Evolutionary conservation across 2,329 filamentous ascomycete species (phyloP).

Genomic region (Penicillium olsonii): DNA sequence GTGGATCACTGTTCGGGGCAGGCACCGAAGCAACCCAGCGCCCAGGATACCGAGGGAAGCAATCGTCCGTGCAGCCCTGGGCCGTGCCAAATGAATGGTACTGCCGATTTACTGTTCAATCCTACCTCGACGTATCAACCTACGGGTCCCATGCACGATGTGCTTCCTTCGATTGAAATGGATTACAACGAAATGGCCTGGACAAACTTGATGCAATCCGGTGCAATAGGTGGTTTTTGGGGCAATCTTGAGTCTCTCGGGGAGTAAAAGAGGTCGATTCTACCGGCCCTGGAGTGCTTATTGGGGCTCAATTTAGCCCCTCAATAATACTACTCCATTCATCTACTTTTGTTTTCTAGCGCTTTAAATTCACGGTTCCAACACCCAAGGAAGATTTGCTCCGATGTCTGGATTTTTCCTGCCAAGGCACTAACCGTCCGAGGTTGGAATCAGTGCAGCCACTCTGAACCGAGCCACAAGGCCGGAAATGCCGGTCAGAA

Average conservation of each 20-base stretch:
- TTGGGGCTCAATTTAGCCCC: too few relatives aligned
- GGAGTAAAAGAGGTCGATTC: too few relatives aligned
- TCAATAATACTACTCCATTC: too few relatives aligned
- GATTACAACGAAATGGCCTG: conserved; percentile 12
- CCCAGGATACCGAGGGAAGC: background rate
- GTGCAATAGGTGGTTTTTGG: conserved; percentile 9
- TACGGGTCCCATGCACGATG: background rate
- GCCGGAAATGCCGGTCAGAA: background rate
- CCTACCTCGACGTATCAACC: background rate
- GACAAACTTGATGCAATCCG: conserved; percentile 12
- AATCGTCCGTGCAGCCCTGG: background rate
- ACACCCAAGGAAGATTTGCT: too few relatives aligned
- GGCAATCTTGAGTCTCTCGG: background rate
- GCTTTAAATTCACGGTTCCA: too few relatives aligned
- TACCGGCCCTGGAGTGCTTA: too few relatives aligned
- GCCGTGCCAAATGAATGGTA: background rate
- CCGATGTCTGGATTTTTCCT: too few relatives aligned
- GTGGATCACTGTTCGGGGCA: background rate
- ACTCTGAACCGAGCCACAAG: background rate
- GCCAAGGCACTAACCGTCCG: too few relatives aligned
- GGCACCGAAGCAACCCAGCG: background rate
- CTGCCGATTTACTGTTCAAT: background rate
- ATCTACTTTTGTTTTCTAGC: too few relatives aligned
- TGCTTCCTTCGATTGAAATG: background rate
- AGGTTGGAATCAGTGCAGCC: too few relatives aligned